These are phyloP conservation scores for Boletus edulis DNA, from an alignment of 768 basidiomycete genomes.

Conservation along the genomic window DNA sequence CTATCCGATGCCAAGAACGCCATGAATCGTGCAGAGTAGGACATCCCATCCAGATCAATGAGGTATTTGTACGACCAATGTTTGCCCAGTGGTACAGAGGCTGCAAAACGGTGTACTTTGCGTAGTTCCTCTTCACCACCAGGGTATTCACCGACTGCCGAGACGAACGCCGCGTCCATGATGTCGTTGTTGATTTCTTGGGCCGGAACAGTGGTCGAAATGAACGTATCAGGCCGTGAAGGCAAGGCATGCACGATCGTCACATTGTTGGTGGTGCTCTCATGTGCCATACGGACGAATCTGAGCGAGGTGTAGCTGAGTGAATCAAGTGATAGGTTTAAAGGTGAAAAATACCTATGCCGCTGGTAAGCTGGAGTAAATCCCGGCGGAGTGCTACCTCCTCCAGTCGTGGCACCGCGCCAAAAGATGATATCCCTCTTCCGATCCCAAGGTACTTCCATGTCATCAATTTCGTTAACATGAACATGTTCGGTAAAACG, in stretches of 20 bases:
- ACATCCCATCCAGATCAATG: constrained; percentile 92
- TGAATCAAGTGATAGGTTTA: constrained; percentile 1
- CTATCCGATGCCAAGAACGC: constrained; percentile 84
- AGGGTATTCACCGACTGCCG: constrained; percentile 72
- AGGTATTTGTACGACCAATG: constrained; percentile 95
- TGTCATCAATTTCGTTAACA: constrained; percentile 73
- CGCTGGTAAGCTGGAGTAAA: constrained; percentile 83
- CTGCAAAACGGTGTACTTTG: constrained; percentile 63
- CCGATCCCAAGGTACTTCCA: constrained; percentile 87
- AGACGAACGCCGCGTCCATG: constrained; percentile 88
- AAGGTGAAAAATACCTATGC: constrained; percentile 54
- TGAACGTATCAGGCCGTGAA: constrained; percentile 51
- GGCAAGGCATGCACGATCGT: constrained; percentile 73
- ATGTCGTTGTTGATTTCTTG: constrained; percentile 68
- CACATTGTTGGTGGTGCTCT: constrained; percentile 41
- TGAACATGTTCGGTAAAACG: constrained; percentile 57
- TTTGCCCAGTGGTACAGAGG: constrained; percentile 75
- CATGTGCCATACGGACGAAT: constrained; percentile 80
- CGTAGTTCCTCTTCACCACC: constrained; percentile 68
- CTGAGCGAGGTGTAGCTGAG: constrained; percentile 19
- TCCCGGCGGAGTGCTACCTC: constrained; percentile 83
- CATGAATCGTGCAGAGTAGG: constrained; percentile 90
- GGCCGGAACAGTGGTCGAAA: constrained; percentile 60
- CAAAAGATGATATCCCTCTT: constrained; percentile 91
- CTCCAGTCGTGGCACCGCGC: constrained; percentile 95